Evolutionary conservation across 768 basidiomycete genomes (phyloP), one percentile per base, ranked within the genome.

Genomic region (Phlebiopsis flavidoalba): DNA sequence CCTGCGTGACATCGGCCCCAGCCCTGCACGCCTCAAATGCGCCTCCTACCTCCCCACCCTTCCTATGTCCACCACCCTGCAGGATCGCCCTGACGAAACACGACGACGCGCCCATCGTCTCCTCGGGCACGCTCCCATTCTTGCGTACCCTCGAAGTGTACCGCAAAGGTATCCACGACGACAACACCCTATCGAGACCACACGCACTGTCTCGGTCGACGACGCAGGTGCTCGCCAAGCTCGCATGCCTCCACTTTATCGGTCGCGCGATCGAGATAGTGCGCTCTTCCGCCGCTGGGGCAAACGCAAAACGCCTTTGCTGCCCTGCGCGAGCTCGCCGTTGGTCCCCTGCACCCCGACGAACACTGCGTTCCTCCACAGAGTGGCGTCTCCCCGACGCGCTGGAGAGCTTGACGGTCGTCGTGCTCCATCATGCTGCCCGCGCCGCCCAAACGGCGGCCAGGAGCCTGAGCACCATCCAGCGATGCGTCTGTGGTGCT

Each of bases 21-120:
- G 53, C 43, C 52, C 53, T 6, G 57, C 62, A 19, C 47, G 14
- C 17, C 19, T 56, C 40, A 59, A 59, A 47, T 63, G 58, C 54
- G 51, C 62, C 19, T 58, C 62, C 22, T 59, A 63, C 43, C 52
- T 63, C 19, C 62, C 62, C 45, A 63, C 62, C 8, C 58, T 63
- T n/a, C 62, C 11, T 45, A 35, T 40, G 26, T 63, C 5, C 58
- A 63, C 58, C 58, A 58, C 17, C 51, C 55, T 22, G 58, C 53
- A 37, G n/a, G 17, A 55, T 47, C 8, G 12, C 46, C 37, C 48
- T 60, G 50, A 14, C 12, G 12, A 45, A 33, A 10, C 59, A 50
- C 52, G 45, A 60, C 37, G 59, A 60, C 12, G 51, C 59, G 21
- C 59, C 59, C n/a, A 40, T 60, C 50, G 51, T 60, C 45, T 63